Evolutionary conservation across 306 rosid genomes (phyloP), one percentile per base, ranked within the genome.

Genomic region (Argentina anserina): DNA sequence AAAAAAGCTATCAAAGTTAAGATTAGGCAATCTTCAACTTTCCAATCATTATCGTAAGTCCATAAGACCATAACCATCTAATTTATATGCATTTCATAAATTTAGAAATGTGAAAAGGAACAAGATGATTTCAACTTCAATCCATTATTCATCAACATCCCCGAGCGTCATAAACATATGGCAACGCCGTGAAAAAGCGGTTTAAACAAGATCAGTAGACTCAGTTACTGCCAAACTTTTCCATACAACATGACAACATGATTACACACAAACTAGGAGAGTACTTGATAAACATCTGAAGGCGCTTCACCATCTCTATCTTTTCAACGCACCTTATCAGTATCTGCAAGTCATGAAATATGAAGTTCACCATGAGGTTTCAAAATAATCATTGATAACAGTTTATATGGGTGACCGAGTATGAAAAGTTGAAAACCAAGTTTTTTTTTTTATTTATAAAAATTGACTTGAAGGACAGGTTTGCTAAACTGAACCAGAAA

Each of bases 331-430:
- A 41, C 37, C 75, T 49, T 67, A 36, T 69, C 74, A 5, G 49
- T 26, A 7, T 80, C 83, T 70, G 63, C 40, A 40, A 75, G 71
- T n/a, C 36, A 74, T 12, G 69, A 50, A 69, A 69, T 50, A 46
- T 15, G n/a, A 17, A 46, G 17, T 17, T 5, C 9, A 46, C 2
- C 21, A 50, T n/a, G 5, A n/a, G n/a, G 11, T 8, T 14, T 80
- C 21, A 50, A 34, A 41, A 31, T 41, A 20, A 13, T 5, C 25
- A 31, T 15, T 18, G 23, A 31, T 23, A 10, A 23, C 7, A 23
- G 61, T 23, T 11, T 53, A 11, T 23, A 43, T 41, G 13, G 45
- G 14, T 40, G 10, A 10, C 13, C 13, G 47, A 14, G 47, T 43
- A 43, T 41, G 13, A 40, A 9, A 39, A n/a, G n/a, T n/a, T n/a